phyloP scores from a whole-genome alignment of 2,329 filamentous ascomycete genomes.

The Claviceps arundinis region DNA sequence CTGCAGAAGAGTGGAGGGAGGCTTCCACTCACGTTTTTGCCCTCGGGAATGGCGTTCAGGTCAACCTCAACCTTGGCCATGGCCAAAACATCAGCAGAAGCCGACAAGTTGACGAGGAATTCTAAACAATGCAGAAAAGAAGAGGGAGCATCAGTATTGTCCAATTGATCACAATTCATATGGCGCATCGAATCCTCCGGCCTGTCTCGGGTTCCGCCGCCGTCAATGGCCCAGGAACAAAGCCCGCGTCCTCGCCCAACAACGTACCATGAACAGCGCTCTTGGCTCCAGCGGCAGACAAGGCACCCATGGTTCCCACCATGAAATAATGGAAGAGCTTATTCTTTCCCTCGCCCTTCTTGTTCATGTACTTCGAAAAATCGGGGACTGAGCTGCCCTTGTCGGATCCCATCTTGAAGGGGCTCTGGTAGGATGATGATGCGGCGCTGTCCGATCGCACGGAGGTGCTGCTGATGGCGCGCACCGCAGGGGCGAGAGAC shows the following conservation, averaged over 20 bases:
- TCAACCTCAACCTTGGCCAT: slow-evolving; percentile 99
- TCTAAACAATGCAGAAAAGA: slow-evolving; percentile 41
- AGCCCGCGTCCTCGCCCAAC: not conserved
- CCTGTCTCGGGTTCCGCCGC: not conserved
- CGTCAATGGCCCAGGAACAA: not conserved
- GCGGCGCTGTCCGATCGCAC: slow-evolving; percentile 34
- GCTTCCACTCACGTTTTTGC: slow-evolving; percentile 79
- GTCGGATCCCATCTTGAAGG: slow-evolving; percentile 47
- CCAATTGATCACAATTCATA: slow-evolving; percentile 10
- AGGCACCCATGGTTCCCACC: slow-evolving; percentile 87
- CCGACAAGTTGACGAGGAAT: slow-evolving; percentile 99
- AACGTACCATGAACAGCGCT: slow-evolving; percentile 89
- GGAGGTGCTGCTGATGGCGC: slow-evolving; percentile 43
- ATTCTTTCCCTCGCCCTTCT: slow-evolving; percentile 54
- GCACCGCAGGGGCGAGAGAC: slow-evolving; percentile 28
- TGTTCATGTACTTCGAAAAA: slow-evolving; percentile 78
- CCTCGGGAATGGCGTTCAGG: slow-evolving; percentile 83
- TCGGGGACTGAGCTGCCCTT: slow-evolving; percentile 64
- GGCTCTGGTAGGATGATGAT: slow-evolving; percentile 41
- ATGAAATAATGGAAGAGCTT: slow-evolving; percentile 96
- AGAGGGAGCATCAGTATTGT: slow-evolving; percentile 13
- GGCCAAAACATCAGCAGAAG: slow-evolving; percentile 93
- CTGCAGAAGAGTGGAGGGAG: not conserved
- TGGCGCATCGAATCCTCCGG: slow-evolving; percentile 4
- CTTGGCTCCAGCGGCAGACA: slow-evolving; percentile 90